Base-by-base conservation (phyloP, 2,329 filamentous ascomycete species). In the Stemphylium lycopersici region DNA sequence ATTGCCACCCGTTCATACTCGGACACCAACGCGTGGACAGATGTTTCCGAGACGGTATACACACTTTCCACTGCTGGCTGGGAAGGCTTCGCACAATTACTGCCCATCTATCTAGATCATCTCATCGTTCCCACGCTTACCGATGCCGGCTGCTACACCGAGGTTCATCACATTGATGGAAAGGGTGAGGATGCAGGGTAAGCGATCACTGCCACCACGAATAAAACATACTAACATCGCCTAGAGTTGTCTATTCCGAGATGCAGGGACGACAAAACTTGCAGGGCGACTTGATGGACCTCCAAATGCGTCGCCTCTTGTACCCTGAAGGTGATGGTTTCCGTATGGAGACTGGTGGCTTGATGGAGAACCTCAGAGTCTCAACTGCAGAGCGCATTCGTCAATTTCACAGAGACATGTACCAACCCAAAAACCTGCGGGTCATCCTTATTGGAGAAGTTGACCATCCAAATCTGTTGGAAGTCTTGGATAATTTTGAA, bases 241-340 rank as follows among this genome's bases (percentile, higher is more conserved):
- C 13, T 16, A 76, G 92, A 59, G 93, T 97, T 1, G 95, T 99
- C 7, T 99, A 99, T 77, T 97, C 93, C 0, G 95, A 99, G 77
- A 99, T 99, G 95, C 95, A 99, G 77, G 95, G 88, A 20, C 87
- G 96, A 2, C 90, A 98, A 71, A 96, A 96, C 71, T 88, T 86
- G 47, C 87, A 90, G 62, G 81, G 83, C 6, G 91, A 96, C 73
- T 85, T 98, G 54, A 96, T 98, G 84, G 91, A 96, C 61, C 81
- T 97, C 52, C 84, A 86, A 61, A 88, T 91, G 47, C 88, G 90
- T 36, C 86, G 90, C 2, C 79, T 95, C 39, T 80, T 96, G 32
- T 99, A 98, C 66, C 93, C 93, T 0, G 87, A 95, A 73, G 89
- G 90, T 41, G 87, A 96, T 50, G 95, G 95, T 2, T 99, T 97